Evolutionary conservation across 2,329 filamentous ascomycete genomes (phyloP).

Genomic region (Aureobasidium subglaciale): DNA sequence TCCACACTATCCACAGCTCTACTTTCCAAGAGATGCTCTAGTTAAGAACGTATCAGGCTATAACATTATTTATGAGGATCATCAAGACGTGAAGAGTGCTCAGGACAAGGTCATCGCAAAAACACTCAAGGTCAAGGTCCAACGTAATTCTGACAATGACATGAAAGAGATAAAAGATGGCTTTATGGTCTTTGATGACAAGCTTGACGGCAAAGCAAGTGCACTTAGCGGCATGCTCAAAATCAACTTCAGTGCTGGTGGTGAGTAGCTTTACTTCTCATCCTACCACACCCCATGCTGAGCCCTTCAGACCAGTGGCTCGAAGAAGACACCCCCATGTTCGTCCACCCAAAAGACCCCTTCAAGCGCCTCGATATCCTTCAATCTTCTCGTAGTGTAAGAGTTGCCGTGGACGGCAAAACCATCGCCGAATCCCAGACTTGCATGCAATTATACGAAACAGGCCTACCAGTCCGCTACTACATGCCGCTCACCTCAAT

Average conservation of each 20-base stretch:
- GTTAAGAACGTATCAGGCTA: neutral
- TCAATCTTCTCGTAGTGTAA: conserved; percentile 46
- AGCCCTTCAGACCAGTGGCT: conserved; percentile 37
- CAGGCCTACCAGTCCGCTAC: conserved; percentile 50
- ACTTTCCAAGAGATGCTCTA: conserved; percentile 23
- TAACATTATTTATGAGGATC: conserved; percentile 14
- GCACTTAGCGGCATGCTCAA: conserved; percentile 14
- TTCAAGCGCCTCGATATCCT: conserved; percentile 59
- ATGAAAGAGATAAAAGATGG: conserved; percentile 21
- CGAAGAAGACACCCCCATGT: conserved; percentile 54
- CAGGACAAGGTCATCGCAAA: conserved; percentile 20
- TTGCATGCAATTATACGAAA: conserved; percentile 53
- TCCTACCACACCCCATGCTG: neutral
- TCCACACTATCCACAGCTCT: conserved; percentile 41
- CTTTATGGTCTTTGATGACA: conserved; percentile 25
- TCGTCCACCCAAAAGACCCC: conserved; percentile 60
- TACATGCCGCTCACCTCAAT: conserved; percentile 49
- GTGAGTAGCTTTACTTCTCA: neutral
- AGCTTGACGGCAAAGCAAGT: neutral
- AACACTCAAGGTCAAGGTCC: conserved; percentile 22
- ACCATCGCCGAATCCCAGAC: conserved; percentile 41
- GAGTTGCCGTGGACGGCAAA: conserved; percentile 42
- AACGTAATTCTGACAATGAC: neutral
- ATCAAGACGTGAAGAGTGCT: conserved; percentile 19
- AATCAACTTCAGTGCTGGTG: conserved; percentile 15